These are phyloP conservation scores for Crithidia acanthocephali DNA, from an alignment of 208 protist genomes.

Conservation along the genomic window DNA sequence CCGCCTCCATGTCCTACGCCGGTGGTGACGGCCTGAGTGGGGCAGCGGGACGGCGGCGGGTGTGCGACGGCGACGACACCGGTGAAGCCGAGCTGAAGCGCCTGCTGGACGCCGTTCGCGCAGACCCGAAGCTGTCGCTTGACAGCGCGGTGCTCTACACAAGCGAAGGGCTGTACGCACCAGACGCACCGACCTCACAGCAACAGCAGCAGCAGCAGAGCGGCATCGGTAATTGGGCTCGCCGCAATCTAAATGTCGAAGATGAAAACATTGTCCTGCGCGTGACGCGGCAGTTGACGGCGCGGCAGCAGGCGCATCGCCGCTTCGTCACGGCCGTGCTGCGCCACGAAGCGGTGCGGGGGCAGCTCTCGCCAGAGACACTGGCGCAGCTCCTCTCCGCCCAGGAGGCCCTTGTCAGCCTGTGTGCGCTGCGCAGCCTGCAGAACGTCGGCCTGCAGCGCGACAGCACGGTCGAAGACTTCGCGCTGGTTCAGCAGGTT, in stretches of 20 bases:
- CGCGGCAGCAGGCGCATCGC: constrained; percentile 73
- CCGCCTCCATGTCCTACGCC: neutral
- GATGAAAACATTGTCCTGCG: constrained; percentile 77
- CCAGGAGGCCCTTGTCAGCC: constrained; percentile 68
- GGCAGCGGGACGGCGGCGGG: neutral
- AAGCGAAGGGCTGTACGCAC: constrained; percentile 22
- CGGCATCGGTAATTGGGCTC: constrained; percentile 69
- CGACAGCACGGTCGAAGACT: constrained; percentile 4
- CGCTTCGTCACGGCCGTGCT: constrained; percentile 71
- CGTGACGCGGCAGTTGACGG: constrained; percentile 66
- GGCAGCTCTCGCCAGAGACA: constrained; percentile 43
- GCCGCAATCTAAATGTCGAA: constrained; percentile 67
- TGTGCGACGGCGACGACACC: constrained; percentile 19
- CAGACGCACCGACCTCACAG: no score
- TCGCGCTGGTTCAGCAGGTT: constrained; percentile 3
- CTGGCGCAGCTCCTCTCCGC: constrained; percentile 70
- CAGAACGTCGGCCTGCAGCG: constrained; percentile 68
- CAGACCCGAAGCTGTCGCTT: constrained; percentile 55
- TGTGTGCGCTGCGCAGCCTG: constrained; percentile 67
- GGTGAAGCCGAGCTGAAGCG: constrained; percentile 27
- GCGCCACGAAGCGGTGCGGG: constrained; percentile 38
- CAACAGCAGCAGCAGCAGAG: neutral
- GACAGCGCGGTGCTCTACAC: constrained; percentile 65
- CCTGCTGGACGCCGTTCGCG: constrained; percentile 43
- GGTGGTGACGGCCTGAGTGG: neutral